phyloP scores from a whole-genome alignment of 1,139 yeast species.

The Taphrina flavorubra region DNA sequence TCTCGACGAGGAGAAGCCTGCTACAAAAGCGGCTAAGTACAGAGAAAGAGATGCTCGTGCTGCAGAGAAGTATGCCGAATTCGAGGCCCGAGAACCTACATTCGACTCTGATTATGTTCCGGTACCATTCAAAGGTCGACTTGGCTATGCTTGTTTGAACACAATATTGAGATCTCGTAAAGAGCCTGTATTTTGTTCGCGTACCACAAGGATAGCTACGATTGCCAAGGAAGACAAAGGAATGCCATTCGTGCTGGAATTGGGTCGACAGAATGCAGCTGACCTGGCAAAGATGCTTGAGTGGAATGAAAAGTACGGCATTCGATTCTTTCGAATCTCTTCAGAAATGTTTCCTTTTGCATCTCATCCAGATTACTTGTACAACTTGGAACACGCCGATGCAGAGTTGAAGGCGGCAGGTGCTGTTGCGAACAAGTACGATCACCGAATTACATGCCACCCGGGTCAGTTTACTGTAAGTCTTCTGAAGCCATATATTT shows the following conservation, averaged over 20 bases:
- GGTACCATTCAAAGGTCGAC: conserved; percentile 37
- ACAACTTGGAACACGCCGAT: conserved; percentile 43
- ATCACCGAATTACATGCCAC: conserved; percentile 43
- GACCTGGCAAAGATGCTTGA: conserved; percentile 39
- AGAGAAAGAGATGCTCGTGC: conserved; percentile 35
- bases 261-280: conserved; percentile 41
- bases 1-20: conserved; percentile 19
- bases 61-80: conserved; percentile 34
- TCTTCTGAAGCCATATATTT: not conserved
- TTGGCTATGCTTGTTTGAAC: conserved; percentile 42
- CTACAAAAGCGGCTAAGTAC: conserved; percentile 29
- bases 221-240: conserved; percentile 41
- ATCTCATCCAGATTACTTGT: conserved; percentile 40
- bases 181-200: conserved; percentile 42
- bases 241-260: conserved; percentile 34
- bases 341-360: conserved; percentile 44
- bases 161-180: conserved; percentile 39
- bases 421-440: conserved; percentile 39
- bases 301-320: conserved; percentile 43
- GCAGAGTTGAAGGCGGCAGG: conserved; percentile 41
- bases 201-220: conserved; percentile 42
- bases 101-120: conserved; percentile 40
- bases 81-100: conserved; percentile 28
- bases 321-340: conserved; percentile 41
- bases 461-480: conserved; percentile 42